These are phyloP conservation scores for Phytomonas sp. DNA, from an alignment of 208 protist species.

Conservation along the genomic window DNA sequence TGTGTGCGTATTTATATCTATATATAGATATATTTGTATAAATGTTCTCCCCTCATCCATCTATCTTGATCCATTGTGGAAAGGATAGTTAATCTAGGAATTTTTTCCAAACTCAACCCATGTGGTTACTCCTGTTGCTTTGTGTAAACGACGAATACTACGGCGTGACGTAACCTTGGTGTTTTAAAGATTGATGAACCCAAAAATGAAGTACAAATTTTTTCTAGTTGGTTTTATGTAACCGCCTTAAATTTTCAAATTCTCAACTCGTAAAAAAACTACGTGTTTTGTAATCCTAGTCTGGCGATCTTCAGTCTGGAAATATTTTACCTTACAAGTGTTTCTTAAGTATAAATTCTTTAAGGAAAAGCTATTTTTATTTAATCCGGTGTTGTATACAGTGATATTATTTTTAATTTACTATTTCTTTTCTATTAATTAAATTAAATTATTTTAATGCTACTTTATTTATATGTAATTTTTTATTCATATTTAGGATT, in stretches of 20 bases:
- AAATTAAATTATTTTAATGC: conserved; percentile 10
- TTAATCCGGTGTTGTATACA: neutral
- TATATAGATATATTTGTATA: neutral
- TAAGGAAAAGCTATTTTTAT: neutral
- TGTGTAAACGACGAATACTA: neutral
- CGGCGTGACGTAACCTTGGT: neutral
- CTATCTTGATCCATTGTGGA: neutral
- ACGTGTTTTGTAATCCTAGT: no score
- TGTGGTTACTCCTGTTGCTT: neutral
- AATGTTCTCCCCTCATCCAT: neutral
- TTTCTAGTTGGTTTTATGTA: neutral
- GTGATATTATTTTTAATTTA: neutral
- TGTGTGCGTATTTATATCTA: no score
- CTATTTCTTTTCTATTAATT: conserved; percentile 11
- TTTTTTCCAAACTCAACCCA: neutral
- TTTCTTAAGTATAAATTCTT: neutral
- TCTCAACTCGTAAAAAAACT: no score
- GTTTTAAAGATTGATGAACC: neutral
- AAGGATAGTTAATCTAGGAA: neutral
- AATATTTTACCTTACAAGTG: neutral
- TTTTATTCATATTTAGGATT: conserved; percentile 7
- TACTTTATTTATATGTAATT: conserved; percentile 11
- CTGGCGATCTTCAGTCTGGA: neutral
- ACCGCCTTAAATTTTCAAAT: neutral
- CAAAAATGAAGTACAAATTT: neutral